These are phyloP conservation scores for Penicillium odoratum DNA, from an alignment of 495 filamentous ascomycete genomes.

Conservation along the genomic window DNA sequence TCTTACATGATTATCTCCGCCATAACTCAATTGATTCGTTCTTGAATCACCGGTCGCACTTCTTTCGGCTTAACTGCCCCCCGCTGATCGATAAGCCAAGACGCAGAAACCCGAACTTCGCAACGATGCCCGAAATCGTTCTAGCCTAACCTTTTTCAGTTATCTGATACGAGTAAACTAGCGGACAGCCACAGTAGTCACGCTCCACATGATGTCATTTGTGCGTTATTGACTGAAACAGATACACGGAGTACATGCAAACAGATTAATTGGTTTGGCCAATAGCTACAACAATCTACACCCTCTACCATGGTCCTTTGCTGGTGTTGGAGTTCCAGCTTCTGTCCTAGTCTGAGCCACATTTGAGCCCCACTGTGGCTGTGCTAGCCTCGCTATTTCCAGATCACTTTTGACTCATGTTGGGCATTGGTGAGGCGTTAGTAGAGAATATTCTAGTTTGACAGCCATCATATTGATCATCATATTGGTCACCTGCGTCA, in stretches of 20 bases:
- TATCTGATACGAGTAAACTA: conserved; percentile 1
- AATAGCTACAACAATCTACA: no score
- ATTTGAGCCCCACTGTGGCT: conserved; percentile 7
- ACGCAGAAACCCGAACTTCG: conserved; percentile 2
- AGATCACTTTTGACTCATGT: neutral
- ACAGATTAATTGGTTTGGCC: neutral
- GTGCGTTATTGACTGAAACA: neutral
- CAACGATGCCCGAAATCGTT: conserved; percentile 5
- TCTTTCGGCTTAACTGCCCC: neutral
- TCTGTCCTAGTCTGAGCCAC: neutral
- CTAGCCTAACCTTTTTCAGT: conserved; percentile 1
- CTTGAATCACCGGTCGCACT: neutral
- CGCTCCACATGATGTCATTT: conserved; percentile 15
- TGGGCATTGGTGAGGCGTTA: neutral
- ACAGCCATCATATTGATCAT: no score
- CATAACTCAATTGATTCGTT: neutral
- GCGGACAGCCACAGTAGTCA: neutral
- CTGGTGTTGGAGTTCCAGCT: neutral
- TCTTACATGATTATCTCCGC: neutral
- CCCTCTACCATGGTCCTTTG: no score
- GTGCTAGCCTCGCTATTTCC: neutral
- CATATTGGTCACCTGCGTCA: no score
- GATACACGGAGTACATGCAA: neutral
- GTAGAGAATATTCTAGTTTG: neutral
- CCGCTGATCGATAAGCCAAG: neutral